These are phyloP conservation scores for Starmerella stigmatis DNA, from an alignment of 805 yeast genomes.

Conservation along the genomic window DNA sequence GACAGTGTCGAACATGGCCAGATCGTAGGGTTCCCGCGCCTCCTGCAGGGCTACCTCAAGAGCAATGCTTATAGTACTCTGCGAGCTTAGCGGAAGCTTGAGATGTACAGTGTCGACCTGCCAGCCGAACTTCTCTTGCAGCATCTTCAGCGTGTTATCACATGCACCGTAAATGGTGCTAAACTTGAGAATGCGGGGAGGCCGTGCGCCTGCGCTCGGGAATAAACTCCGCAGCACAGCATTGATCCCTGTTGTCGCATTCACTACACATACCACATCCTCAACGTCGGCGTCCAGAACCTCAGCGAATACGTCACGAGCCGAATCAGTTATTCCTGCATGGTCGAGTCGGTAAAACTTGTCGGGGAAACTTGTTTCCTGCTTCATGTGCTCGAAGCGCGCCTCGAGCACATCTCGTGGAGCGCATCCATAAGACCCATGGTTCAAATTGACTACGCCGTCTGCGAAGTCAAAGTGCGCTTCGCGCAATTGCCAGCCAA, in stretches of 20 bases:
- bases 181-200: conserved; percentile 36
- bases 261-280: conserved; percentile 44
- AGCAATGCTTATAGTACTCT: conserved; percentile 30
- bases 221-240: conserved; percentile 46
- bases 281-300: conserved; percentile 40
- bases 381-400: conserved; percentile 28
- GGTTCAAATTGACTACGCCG: conserved; percentile 42
- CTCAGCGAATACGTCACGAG: conserved; percentile 33
- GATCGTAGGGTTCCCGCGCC: conserved; percentile 26
- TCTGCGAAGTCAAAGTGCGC: conserved; percentile 39
- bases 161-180: conserved; percentile 48
- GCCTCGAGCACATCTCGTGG: conserved; percentile 41
- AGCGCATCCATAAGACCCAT: conserved; percentile 54
- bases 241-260: conserved; percentile 54
- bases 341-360: conserved; percentile 31
- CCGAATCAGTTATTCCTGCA: conserved; percentile 19
- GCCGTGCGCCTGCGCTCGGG: conserved; percentile 36
- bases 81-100: conserved; percentile 38
- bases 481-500: conserved; percentile 43
- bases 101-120: conserved; percentile 26
- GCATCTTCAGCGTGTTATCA: conserved; percentile 36
- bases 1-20: conserved; percentile 43
- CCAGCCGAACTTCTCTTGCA: conserved; percentile 26
- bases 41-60: conserved; percentile 29
- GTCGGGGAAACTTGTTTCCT: conserved; percentile 40